Base-by-base conservation (phyloP, 202 grass and related monocot species). In the Setaria viridis region DNA sequence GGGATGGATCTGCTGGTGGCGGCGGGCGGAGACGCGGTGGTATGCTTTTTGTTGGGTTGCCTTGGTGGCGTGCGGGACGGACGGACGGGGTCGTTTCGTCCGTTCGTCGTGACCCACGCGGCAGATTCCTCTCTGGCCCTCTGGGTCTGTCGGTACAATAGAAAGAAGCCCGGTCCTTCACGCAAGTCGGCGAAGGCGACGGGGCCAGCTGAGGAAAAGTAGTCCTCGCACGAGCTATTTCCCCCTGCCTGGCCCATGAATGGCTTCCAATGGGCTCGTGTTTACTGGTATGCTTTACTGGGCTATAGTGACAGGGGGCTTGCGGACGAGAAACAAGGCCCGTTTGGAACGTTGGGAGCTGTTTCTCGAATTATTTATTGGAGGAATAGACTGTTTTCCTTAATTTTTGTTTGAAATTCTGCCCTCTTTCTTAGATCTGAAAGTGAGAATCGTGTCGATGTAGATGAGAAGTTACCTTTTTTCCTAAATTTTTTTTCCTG, bases 1-100 rank as follows among this genome's bases (percentile, higher is more conserved):
- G 34, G 17, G 9, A 58, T 45, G 63, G 89, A 87, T 91, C 85
- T 84, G 85, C 20, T 4, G 48, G 85, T 45, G 76, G 80, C 77
- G 77, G 85, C 85, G 76, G 72, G 70, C 42, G 70, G 37, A 77
- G 77, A 73, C 25, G 77, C 76, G 76, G 32, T 63, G 55, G 46
- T 64, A 39, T 43, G 71, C 30, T 37, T 82, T 90, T 90, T 87
- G 58, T 70, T 82, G 20, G 64, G 58, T 57, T 5, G 20, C 8
- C 12, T 17, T 43, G 42, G 45, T 50, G 80, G 53, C 82, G 49
- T 74, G 74, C 54, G 30, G 78, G 74, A 67, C 70, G 78, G 42
- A 17, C 46, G 5, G 64, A 41, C 11, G 42, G 37, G 32, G 80
- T 87, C 77, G 53, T 70, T 55, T 32, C 10, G 19, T 6, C 39